Evolutionary conservation across 192 early-diverging fungal species (phyloP), one percentile per base, ranked within the genome.

Genomic region (Coemansia sp.): DNA sequence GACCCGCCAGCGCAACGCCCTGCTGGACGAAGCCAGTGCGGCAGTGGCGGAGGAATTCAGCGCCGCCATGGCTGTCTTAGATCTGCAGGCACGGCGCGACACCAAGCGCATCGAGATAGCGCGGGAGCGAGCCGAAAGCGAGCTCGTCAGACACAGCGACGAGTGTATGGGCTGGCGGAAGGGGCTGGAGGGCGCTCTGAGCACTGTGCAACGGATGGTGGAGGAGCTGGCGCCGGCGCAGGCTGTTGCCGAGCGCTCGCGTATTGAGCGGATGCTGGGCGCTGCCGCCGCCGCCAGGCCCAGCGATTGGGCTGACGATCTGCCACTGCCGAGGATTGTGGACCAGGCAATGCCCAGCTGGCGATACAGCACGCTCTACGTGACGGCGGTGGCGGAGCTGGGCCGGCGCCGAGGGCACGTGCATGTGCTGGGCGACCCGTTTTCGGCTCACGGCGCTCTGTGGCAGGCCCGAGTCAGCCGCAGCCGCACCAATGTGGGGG

Each of bases 331-430:
- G 5, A 1, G 6, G 33, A 21, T 74, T 18, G 36, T 18, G 10
- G 61, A 31, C 0, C 13, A 43, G 16, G 79, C 66, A 0, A 14
- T 28, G 21, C 79, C 79, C 0, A 18, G 9, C 6, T 55, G 39
- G 38, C 55, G 33, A 9, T 43, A 21, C 24, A 38, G 63, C 24
- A 14, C 26, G 39, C 51, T 82, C 0, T 9, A 37, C 16, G 67
- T 82, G 48, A 62, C 70, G 3, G 20, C 23, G 5, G 71, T 74
- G 1, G 21, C 46, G 9, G 79, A 82, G 23, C 66, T 82, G 3
- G 79, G 79, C 10, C 59, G 79, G 28, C 63, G 61, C 40, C 70
- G 74, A 51, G 79, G 79, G 0, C 79, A 82, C 35, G 71, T 82
- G 43, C 73, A 71, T 24, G 71, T 77, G n/a, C n/a, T 28, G 0